Evolutionary conservation across 2,329 filamentous ascomycete genomes (phyloP).

Genomic region (Colletotrichum sp.): DNA sequence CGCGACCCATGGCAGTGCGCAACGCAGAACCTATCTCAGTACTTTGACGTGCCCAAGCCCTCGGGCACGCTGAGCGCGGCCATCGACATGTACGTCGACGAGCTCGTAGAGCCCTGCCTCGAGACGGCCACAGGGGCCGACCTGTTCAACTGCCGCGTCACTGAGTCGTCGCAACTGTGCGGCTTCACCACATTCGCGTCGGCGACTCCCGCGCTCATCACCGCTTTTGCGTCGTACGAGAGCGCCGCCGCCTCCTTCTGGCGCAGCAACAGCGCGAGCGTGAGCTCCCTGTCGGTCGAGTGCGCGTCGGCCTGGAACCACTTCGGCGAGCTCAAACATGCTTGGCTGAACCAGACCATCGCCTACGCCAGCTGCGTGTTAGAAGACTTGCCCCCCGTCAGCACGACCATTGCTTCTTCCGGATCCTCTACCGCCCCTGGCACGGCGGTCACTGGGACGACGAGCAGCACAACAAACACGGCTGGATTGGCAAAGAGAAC

Average conservation of each 20-base stretch:
- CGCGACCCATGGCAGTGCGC: slow-evolving; percentile 6
- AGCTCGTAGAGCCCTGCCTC: neutral
- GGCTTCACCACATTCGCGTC: neutral
- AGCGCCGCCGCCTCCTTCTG: neutral
- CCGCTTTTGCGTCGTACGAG: neutral
- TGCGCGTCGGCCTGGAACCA: neutral
- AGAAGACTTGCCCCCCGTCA: neutral
- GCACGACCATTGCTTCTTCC: neutral
- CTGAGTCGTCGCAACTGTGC: neutral
- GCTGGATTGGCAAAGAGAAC: neutral
- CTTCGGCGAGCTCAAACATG: neutral
- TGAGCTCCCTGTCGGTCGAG: neutral
- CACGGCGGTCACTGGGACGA: no score
- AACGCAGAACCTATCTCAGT: neutral
- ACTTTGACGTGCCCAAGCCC: slow-evolving; percentile 5
- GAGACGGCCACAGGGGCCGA: neutral
- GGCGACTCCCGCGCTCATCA: neutral
- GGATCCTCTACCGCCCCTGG: no score
- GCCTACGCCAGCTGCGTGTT: neutral
- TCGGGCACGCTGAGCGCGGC: neutral
- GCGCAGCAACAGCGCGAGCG: neutral
- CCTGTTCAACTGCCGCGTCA: neutral
- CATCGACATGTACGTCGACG: neutral
- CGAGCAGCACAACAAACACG: neutral
- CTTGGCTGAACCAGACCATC: neutral